Conservation (phyloP, 2,329 filamentous ascomycete species). For the Alternaria infectoria region DNA sequence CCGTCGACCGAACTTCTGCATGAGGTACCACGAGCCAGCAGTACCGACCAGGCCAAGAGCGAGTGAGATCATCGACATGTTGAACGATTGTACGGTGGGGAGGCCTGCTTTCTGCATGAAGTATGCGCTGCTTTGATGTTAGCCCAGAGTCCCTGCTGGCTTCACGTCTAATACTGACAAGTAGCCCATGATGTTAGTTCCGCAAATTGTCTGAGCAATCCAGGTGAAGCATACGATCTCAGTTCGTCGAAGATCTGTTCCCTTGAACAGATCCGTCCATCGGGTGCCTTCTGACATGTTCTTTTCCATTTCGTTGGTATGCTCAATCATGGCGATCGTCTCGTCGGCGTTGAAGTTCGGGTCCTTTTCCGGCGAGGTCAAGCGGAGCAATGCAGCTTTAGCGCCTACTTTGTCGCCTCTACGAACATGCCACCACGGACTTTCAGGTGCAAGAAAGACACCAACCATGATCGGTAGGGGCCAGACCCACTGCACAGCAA, state of each 20-base stretch:
- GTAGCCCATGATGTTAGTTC: slow-evolving; percentile 54
- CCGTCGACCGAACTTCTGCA: slow-evolving; percentile 79
- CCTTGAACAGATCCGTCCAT: slow-evolving; percentile 83
- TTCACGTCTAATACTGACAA: slow-evolving; percentile 26
- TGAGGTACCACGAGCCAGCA: slow-evolving; percentile 78
- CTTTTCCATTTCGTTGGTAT: slow-evolving; percentile 83
- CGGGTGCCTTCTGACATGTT: slow-evolving; percentile 68
- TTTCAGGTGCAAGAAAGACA: slow-evolving; percentile 71
- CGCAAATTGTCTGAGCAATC: slow-evolving; percentile 53
- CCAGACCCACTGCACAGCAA: slow-evolving; percentile 78
- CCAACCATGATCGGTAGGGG: slow-evolving; percentile 69
- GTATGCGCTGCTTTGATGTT: slow-evolving; percentile 44
- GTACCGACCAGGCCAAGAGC: slow-evolving; percentile 75
- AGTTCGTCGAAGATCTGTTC: slow-evolving; percentile 75
- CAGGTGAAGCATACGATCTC: slow-evolving; percentile 65
- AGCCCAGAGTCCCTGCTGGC: background rate
- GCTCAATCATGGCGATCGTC: slow-evolving; percentile 87
- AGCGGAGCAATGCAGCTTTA: slow-evolving; percentile 66
- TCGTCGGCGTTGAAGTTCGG: slow-evolving; percentile 55
- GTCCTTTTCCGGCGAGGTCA: slow-evolving; percentile 67
- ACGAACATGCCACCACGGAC: slow-evolving; percentile 75
- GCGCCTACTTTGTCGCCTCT: slow-evolving; percentile 67
- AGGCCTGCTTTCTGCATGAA: slow-evolving; percentile 56
- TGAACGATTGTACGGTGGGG: slow-evolving; percentile 49
- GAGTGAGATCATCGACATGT: slow-evolving; percentile 61